phyloP scores from a whole-genome alignment of 345 rosid species.

The Heritiera fomes region DNA sequence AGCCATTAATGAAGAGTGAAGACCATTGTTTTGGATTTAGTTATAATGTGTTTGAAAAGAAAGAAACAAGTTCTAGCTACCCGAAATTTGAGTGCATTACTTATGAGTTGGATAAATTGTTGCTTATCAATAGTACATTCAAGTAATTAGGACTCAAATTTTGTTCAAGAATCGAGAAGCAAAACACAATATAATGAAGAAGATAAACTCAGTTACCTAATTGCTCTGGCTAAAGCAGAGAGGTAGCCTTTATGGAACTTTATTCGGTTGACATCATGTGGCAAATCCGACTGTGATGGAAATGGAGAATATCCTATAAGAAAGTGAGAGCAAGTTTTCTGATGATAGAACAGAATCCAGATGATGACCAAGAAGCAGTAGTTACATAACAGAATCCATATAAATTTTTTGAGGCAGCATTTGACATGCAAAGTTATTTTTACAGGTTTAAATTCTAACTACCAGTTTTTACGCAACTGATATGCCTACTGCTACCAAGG shows the following conservation, averaged over 20 bases:
- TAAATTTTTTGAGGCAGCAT: too few species aligned
- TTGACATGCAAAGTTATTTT: background rate
- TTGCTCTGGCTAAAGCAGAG: slow-evolving; percentile 39
- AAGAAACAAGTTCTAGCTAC: background rate
- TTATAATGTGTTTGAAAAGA: background rate
- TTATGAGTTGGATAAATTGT: background rate
- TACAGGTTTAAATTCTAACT: background rate
- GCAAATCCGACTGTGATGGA: slow-evolving; percentile 21
- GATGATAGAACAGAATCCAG: background rate
- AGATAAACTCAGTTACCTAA: slow-evolving; percentile 27
- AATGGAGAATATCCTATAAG: slow-evolving; percentile 37
- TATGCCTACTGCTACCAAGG: background rate
- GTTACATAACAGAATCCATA: background rate
- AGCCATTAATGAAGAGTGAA: background rate
- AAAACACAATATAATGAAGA: background rate
- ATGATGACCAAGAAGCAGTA: background rate
- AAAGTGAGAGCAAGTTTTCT: background rate
- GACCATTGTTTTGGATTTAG: background rate
- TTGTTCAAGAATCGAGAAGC: background rate
- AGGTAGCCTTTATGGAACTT: slow-evolving; percentile 41
- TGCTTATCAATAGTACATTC: background rate
- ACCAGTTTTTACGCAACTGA: background rate
- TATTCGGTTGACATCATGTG: slow-evolving; percentile 35
- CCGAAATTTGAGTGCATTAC: background rate
- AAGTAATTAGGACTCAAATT: background rate